Conservation (phyloP, 2,329 filamentous ascomycete genomes). For the Fusarium camptoceras region DNA sequence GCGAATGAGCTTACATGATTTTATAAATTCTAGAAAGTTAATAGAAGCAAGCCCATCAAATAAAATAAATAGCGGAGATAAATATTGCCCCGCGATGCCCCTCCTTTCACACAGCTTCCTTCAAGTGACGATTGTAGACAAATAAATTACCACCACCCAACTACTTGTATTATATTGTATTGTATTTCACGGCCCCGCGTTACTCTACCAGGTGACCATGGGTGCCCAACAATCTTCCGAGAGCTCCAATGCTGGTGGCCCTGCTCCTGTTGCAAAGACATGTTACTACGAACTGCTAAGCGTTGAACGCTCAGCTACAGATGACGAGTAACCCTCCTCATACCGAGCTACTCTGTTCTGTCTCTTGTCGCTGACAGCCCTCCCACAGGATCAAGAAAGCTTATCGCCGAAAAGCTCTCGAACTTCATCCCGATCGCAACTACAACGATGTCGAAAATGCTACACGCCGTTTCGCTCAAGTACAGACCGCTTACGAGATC, state of each 20-base stretch:
- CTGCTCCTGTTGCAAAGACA: conserved; percentile 66
- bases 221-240: conserved; percentile 67
- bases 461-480: conserved; percentile 87
- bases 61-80: conserved; percentile 13
- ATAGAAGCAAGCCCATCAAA: conserved; percentile 3
- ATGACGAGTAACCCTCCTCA: conserved; percentile 76
- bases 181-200: background rate
- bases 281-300: conserved; percentile 89
- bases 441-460: conserved; percentile 85
- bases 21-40: conserved; percentile 18
- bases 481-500: conserved; percentile 95
- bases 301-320: conserved; percentile 77
- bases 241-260: conserved; percentile 51
- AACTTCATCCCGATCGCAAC: conserved; percentile 95
- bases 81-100: conserved; percentile 37
- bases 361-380: background rate
- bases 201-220: conserved; percentile 52
- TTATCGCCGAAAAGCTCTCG: conserved; percentile 89
- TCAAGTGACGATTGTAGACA: background rate
- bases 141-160: conserved; percentile 4
- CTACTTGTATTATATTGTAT: background rate
- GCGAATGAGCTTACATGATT: conserved; percentile 30
- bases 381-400: conserved; percentile 85
- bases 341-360: background rate
- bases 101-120: conserved; percentile 23